These are phyloP conservation scores for Mycena epipterygia DNA, from an alignment of 768 basidiomycete species.

Conservation along the genomic window DNA sequence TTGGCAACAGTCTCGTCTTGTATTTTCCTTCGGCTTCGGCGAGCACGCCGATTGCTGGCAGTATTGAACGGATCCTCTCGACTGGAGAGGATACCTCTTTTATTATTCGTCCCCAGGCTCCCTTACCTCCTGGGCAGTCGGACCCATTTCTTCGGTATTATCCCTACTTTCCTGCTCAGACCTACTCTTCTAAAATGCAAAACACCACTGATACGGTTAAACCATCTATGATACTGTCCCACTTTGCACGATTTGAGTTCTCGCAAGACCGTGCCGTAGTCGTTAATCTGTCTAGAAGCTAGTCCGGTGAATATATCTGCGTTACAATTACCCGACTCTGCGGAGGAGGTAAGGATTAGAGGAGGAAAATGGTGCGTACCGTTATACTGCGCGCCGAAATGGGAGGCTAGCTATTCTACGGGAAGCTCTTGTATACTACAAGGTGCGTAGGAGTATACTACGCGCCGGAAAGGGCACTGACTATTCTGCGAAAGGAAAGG, in stretches of 20 bases:
- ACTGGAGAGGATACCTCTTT: slow-evolving; percentile 15
- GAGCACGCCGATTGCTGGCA: slow-evolving; percentile 25
- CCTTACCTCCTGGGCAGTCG: slow-evolving; percentile 8
- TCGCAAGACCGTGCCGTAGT: slow-evolving; percentile 27
- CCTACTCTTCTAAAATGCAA: slow-evolving; percentile 32
- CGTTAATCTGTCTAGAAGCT: slow-evolving; percentile 27
- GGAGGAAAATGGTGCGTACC: no score
- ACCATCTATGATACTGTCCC: slow-evolving; percentile 18
- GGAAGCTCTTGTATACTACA: no score
- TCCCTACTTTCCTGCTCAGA: slow-evolving; percentile 32
- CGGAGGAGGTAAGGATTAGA: no score
- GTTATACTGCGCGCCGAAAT: no score
- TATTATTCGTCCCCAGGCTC: slow-evolving; percentile 23
- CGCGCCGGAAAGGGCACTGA: no score
- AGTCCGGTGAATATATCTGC: slow-evolving; percentile 10
- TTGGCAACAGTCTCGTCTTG: slow-evolving; percentile 30
- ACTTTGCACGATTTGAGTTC: slow-evolving; percentile 32
- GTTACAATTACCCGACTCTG: no score
- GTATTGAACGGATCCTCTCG: slow-evolving; percentile 22
- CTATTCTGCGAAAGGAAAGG: no score
- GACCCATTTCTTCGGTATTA: slow-evolving; percentile 30
- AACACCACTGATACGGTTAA: slow-evolving; percentile 19
- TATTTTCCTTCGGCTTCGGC: slow-evolving; percentile 29
- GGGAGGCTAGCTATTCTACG: no score
- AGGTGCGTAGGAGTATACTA: no score